Evolutionary conservation across 192 early-diverging fungal species (phyloP).

Genomic region (Gryganskiella cystojenkinii): DNA sequence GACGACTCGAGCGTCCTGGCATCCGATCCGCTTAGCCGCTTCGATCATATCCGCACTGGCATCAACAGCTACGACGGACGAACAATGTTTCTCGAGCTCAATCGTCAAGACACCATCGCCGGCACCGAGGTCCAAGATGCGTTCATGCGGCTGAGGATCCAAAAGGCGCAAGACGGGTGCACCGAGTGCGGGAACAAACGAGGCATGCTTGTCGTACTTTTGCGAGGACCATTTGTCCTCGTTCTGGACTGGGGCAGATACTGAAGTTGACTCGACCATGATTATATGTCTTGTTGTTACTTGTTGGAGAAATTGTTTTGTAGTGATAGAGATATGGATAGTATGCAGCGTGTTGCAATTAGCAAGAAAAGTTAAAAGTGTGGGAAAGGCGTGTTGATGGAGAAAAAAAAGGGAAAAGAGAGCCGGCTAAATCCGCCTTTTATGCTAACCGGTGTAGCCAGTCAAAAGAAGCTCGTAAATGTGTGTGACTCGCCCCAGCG

Average conservation of each 20-base stretch:
- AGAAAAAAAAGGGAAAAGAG: too few relatives aligned
- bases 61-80: constrained; percentile 70
- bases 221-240: constrained; percentile 67
- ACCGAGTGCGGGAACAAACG: constrained; percentile 66
- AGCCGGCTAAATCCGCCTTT: too few relatives aligned
- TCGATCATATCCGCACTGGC: constrained; percentile 68
- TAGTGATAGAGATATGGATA: too few relatives aligned
- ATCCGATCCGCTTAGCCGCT: constrained; percentile 46
- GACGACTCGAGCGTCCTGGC: constrained; percentile 57
- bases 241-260: constrained; percentile 17
- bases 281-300: too few relatives aligned
- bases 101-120: constrained; percentile 73
- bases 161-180: constrained; percentile 61
- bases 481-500: too few relatives aligned
- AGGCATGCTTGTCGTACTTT: constrained; percentile 63
- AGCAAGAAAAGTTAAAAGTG: too few relatives aligned
- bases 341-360: too few relatives aligned
- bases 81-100: constrained; percentile 56
- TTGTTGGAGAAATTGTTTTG: too few relatives aligned
- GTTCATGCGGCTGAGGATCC: constrained; percentile 59
- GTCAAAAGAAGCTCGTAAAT: too few relatives aligned
- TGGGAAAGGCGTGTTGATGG: too few relatives aligned
- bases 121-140: constrained; percentile 76
- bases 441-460: too few relatives aligned
- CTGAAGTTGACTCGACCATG: too few relatives aligned